A percentile compares a stretch with the other conserved stretches of the same genome.
phyloP scores from a whole-genome alignment of 768 basidiomycete species.

The Trametes elegans region DNA sequence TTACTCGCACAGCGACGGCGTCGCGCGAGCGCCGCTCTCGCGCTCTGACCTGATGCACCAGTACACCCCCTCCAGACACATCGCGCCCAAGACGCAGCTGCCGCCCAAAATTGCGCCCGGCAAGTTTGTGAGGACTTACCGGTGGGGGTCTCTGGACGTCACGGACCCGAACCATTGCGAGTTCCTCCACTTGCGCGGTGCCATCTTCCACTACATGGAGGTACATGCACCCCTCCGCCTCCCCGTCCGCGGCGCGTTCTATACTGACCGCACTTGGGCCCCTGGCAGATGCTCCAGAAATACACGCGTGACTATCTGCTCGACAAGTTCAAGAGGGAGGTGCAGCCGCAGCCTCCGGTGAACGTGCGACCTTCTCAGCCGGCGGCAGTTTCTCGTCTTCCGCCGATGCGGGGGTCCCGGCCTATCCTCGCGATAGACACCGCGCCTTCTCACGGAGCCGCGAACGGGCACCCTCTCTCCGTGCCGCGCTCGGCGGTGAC shows the following conservation, averaged over 20 bases:
- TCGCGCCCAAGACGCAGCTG: slow-evolving; percentile 30
- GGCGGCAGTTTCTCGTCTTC: slow-evolving; percentile 20
- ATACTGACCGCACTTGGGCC: neutral
- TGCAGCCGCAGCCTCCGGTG: slow-evolving; percentile 23
- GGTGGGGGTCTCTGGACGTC: slow-evolving; percentile 84
- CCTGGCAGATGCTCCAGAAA: slow-evolving; percentile 70
- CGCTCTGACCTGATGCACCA: slow-evolving; percentile 73
- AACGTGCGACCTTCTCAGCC: slow-evolving; percentile 21
- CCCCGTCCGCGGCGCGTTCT: slow-evolving; percentile 3
- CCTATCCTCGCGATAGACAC: slow-evolving; percentile 66
- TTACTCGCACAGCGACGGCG: slow-evolving; percentile 83
- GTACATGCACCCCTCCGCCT: slow-evolving; percentile 42
- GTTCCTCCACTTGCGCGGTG: slow-evolving; percentile 71
- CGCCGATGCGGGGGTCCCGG: slow-evolving; percentile 41
- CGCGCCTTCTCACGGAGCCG: slow-evolving; percentile 42
- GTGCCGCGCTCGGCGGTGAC: slow-evolving; percentile 25
- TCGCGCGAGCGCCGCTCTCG: slow-evolving; percentile 51
- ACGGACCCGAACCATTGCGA: slow-evolving; percentile 79
- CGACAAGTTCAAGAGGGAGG: slow-evolving; percentile 55
- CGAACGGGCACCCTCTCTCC: slow-evolving; percentile 43
- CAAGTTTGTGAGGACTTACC: slow-evolving; percentile 69
- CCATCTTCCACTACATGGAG: slow-evolving; percentile 88
- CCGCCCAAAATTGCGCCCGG: slow-evolving; percentile 51
- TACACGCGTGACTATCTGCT: slow-evolving; percentile 83
- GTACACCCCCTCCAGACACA: slow-evolving; percentile 60